Evolutionary conservation across 768 basidiomycete species (phyloP), one percentile per base, ranked within the genome.

Genomic region (Lactarius psammicola): DNA sequence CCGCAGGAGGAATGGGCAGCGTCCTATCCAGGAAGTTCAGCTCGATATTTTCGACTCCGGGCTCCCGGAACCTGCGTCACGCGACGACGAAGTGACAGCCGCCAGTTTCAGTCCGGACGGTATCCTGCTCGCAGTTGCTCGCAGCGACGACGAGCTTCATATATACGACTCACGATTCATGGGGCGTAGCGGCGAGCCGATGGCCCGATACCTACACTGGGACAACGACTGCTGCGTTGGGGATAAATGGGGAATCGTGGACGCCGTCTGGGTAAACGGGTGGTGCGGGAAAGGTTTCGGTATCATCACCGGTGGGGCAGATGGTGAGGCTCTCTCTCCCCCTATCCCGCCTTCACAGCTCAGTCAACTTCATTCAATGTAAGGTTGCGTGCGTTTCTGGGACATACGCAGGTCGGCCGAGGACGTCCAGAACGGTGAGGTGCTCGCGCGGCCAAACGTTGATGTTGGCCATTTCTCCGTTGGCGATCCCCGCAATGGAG

Each of bases 381-480:
- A 18, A 70, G 69, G 69, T 15, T 70, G 68, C 40, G 40, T 70
- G 34, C 60, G 64, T 36, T 63, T 69, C 49, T 70, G 69, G 69
- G 64, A 70, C 34, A 55, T 63, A 10, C 61, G 59, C n/a, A 59
- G 51, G 34, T 69, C 69, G 23, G 68, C 10, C n/a, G 60, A 69
- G 46, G 69, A 65, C 44, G 34, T 59, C 20, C 33, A 20, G 17
- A 69, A 70, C 18, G 68, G 68, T 1, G 68, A 66, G 28, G 64
- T 69, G 6, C 55, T 70, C 9, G 68, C 62, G 13, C 61, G 49
- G 53, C 51, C 62, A n/a, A 42, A 66, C 42, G 63, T 62, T 4
- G 69, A 69, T 56, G 51, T 70, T 40, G 69, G 69, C 31, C 68
- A 70, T 26, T 70, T 70, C 55, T 69, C 69, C 15, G 56, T 70